Base-by-base conservation (phyloP, 1,284 basidiomycete species). In the Hemileia vastatrix region DNA sequence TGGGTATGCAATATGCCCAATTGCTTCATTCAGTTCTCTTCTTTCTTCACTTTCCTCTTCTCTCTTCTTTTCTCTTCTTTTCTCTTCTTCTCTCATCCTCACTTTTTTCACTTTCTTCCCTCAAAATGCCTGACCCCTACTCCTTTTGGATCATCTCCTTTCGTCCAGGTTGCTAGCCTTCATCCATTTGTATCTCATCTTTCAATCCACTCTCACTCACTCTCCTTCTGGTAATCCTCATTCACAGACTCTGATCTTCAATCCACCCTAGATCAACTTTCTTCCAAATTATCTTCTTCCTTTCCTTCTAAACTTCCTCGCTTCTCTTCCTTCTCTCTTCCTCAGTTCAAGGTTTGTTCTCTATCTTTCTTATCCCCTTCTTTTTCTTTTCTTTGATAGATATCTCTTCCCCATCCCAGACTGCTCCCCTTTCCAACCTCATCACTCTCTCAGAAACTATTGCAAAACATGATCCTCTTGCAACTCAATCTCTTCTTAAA, bases 401-500 rank as follows among this genome's bases (percentile, higher is more conserved):
- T 47, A n/a, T 18, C 6, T 49, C 36, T 33, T 36, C 13, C 44
- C 13, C 50, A 2, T 2, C 43, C 18, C 78, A 97, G 91, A 90
- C 92, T 64, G 94, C 94, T 60, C 98, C 94, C 0, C 83, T 99
- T 24, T 93, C 94, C 66, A 82, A 84, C 27, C 84, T 99, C 64
- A 85, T 99, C 67, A 82, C 84, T 2, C 82, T 98, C 53, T 94
- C 91, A 15, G 95, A 98, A 73, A 85, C 88, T 57, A 82, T 98
- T 49, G 90, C 92, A 13, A 97, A 96, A 78, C 84, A 88, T 66
- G 95, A 98, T 70, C 75, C 82, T n/a, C 83, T 83, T 79, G 92
- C 95, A 79, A 96, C 90, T 2, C 79, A 83, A 21, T 84, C 86
- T 9, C 87, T 94, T 64, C 88, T 88, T 65, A 97, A 96, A 81